A percentile compares a stretch with the other conserved stretches of the same genome.
Evolutionary conservation across 1,284 basidiomycete species (phyloP).

Genomic region (Paramarasmius palmivorus): DNA sequence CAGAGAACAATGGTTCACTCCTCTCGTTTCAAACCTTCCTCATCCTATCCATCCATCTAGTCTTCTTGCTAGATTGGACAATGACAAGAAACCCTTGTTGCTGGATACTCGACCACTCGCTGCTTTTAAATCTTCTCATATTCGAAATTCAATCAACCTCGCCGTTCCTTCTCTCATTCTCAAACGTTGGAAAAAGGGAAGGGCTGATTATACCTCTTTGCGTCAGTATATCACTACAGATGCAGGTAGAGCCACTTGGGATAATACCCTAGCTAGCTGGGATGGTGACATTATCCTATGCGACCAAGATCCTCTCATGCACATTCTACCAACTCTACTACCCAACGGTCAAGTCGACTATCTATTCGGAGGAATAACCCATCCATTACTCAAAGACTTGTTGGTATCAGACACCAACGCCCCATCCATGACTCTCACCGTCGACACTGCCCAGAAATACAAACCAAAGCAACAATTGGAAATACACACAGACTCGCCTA

Average conservation of each 20-base stretch:
- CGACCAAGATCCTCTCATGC: slow-evolving; percentile 60
- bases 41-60: slow-evolving; percentile 43
- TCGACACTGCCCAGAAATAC: not conserved
- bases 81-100: slow-evolving; percentile 61
- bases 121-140: slow-evolving; percentile 61
- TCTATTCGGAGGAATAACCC: not conserved
- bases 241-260: slow-evolving; percentile 68
- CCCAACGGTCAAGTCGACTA: slow-evolving; percentile 1
- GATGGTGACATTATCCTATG: slow-evolving; percentile 73
- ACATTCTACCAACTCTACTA: not conserved
- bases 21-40: slow-evolving; percentile 34
- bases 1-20: slow-evolving; percentile 24
- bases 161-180: slow-evolving; percentile 85
- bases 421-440: not conserved
- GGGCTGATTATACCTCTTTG: slow-evolving; percentile 62
- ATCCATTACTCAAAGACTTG: not conserved
- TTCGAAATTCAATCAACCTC: slow-evolving; percentile 74
- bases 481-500: not conserved
- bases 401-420: not conserved
- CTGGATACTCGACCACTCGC: slow-evolving; percentile 78
- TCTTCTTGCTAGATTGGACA: slow-evolving; percentile 51
- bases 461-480: not conserved
- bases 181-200: slow-evolving; percentile 76
- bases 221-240: slow-evolving; percentile 80
- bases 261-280: slow-evolving; percentile 50